These are phyloP conservation scores for Tephrocybe rancida DNA, from an alignment of 768 basidiomycete genomes.

Conservation along the genomic window DNA sequence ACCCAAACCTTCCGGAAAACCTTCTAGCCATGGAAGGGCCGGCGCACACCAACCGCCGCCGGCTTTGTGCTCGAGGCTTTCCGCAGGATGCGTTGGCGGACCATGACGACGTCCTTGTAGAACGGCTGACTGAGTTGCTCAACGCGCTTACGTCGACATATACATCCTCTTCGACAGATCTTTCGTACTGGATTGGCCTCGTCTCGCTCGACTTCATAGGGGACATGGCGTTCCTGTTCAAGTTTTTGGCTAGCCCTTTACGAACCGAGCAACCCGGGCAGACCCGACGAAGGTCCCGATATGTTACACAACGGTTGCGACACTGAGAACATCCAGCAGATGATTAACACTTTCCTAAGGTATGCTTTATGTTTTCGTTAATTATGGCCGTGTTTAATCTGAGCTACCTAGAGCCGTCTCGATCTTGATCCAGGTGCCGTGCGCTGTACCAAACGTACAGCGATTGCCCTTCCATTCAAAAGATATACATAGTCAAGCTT, in stretches of 20 bases:
- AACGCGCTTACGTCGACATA: slow-evolving; percentile 20
- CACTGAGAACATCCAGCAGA: slow-evolving; percentile 17
- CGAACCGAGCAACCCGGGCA: neutral
- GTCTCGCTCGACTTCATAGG: slow-evolving; percentile 45
- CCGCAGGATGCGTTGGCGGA: slow-evolving; percentile 37
- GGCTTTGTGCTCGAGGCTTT: slow-evolving; percentile 46
- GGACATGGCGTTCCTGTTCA: slow-evolving; percentile 36
- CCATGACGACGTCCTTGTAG: slow-evolving; percentile 35
- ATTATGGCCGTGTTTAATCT: neutral
- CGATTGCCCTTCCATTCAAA: slow-evolving; percentile 29
- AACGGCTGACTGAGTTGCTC: slow-evolving; percentile 33
- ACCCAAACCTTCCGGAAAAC: slow-evolving; percentile 16
- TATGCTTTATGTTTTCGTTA: slow-evolving; percentile 7
- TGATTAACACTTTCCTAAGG: slow-evolving; percentile 20
- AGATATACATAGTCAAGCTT: slow-evolving; percentile 8
- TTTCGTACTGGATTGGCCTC: slow-evolving; percentile 35
- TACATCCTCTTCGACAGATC: slow-evolving; percentile 20
- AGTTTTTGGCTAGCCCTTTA: neutral
- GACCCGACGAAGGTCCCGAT: slow-evolving; percentile 36
- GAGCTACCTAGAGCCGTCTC: slow-evolving; percentile 10
- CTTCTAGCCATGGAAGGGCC: slow-evolving; percentile 13
- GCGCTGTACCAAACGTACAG: slow-evolving; percentile 19
- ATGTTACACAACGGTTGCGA: slow-evolving; percentile 39
- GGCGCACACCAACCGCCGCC: slow-evolving; percentile 31
- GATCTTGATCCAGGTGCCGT: slow-evolving; percentile 23